These are phyloP conservation scores for Cubamyces lactineus DNA, from an alignment of 768 basidiomycete genomes.

Conservation along the genomic window DNA sequence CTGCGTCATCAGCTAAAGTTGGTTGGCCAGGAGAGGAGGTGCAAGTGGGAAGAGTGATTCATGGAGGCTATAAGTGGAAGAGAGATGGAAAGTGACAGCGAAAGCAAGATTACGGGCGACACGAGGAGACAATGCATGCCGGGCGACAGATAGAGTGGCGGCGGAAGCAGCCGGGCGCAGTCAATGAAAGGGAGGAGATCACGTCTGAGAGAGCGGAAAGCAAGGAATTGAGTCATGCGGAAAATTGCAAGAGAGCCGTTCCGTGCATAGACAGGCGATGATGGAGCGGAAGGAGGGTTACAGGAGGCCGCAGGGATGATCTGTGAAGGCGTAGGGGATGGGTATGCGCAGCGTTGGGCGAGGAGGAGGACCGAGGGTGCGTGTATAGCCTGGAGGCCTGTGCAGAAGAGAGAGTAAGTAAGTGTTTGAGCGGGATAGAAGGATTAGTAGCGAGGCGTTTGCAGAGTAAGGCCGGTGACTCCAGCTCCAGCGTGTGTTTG, in stretches of 20 bases:
- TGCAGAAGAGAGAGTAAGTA: background rate
- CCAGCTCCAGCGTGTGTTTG: constrained; percentile 22
- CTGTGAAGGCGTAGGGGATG: background rate
- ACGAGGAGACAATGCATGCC: constrained; percentile 10
- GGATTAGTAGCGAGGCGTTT: background rate
- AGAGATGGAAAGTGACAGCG: constrained; percentile 1
- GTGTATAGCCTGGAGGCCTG: background rate
- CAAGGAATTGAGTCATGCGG: constrained; percentile 19
- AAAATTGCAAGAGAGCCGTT: constrained; percentile 13
- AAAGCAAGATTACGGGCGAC: background rate
- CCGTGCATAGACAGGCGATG: constrained; percentile 7
- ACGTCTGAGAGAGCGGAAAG: background rate
- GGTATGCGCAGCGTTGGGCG: background rate
- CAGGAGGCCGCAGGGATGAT: background rate
- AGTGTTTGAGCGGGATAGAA: background rate
- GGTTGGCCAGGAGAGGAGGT: constrained; percentile 11
- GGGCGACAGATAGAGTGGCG: background rate
- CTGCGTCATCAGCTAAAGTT: constrained; percentile 10
- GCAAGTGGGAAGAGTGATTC: constrained; percentile 4
- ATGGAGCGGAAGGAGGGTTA: background rate
- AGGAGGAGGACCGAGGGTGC: background rate
- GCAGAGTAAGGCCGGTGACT: constrained; percentile 17
- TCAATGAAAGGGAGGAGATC: constrained; percentile 1
- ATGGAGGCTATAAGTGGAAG: constrained; percentile 3
- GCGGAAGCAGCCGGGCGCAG: constrained; percentile 1